Evolutionary conservation across 2,329 filamentous ascomycete species (phyloP).

Genomic region (Madurella fahalii): DNA sequence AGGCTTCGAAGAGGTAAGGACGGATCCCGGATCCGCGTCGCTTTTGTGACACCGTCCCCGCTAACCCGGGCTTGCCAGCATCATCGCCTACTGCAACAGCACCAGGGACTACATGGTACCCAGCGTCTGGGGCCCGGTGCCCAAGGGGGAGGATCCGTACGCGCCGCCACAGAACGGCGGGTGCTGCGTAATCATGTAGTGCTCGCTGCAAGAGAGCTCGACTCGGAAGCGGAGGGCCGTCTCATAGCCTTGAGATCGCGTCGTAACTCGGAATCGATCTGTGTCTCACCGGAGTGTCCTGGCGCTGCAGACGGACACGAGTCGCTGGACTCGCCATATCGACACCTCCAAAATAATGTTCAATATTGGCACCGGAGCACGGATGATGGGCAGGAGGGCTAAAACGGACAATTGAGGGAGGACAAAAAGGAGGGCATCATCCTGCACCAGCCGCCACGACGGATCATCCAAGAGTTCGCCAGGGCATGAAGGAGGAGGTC

Average conservation of each 20-base stretch:
- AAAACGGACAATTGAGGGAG: neutral
- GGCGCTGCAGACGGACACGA: neutral
- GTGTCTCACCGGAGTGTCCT: neutral
- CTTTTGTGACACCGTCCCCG: neutral
- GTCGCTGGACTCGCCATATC: neutral
- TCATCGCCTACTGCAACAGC: constrained; percentile 97
- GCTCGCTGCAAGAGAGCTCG: constrained; percentile 9
- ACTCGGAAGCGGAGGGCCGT: constrained; percentile 11
- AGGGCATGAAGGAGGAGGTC: constrained; percentile 13
- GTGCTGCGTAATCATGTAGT: constrained; percentile 93
- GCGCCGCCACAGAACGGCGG: constrained; percentile 88
- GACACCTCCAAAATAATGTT: neutral
- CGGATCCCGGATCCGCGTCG: neutral
- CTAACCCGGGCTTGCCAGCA: constrained; percentile 48
- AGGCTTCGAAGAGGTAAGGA: constrained; percentile 79
- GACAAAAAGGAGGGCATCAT: neutral
- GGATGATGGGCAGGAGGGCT: neutral
- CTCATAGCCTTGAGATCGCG: neutral
- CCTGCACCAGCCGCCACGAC: neutral
- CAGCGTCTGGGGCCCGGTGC: constrained; percentile 90
- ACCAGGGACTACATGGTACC: constrained; percentile 99
- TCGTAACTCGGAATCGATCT: neutral
- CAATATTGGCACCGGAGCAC: constrained; percentile 1
- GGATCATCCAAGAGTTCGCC: neutral
- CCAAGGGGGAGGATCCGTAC: constrained; percentile 97